Evolutionary conservation across 2,329 filamentous ascomycete species (phyloP).

Genomic region (Neofusicoccum sp.): DNA sequence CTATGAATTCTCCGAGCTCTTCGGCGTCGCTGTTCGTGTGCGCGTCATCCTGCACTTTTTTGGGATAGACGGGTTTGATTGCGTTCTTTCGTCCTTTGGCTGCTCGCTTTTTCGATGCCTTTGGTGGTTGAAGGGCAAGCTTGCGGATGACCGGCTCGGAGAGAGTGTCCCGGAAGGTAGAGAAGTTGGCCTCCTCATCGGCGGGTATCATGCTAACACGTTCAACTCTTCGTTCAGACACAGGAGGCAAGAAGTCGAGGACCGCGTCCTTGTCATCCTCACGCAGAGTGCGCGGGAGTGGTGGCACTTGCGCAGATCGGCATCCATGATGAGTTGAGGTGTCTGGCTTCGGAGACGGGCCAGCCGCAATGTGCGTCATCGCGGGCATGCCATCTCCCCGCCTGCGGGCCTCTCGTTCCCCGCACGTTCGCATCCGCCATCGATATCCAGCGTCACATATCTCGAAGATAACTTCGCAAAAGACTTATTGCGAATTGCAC

Average conservation of each 20-base stretch:
- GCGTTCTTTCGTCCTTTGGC: slow-evolving; percentile 41
- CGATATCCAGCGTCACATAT: too few species aligned
- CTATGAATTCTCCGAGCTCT: slow-evolving; percentile 75
- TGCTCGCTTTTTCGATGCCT: slow-evolving; percentile 45
- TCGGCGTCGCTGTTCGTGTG: slow-evolving; percentile 50
- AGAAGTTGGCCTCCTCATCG: slow-evolving; percentile 52
- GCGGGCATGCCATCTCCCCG: background rate
- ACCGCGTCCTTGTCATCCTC: background rate
- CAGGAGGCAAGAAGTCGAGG: background rate
- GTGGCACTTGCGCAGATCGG: background rate
- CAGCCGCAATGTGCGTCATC: slow-evolving; percentile 6
- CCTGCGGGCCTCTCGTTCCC: background rate
- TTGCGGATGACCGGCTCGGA: slow-evolving; percentile 66
- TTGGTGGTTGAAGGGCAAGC: slow-evolving; percentile 48
- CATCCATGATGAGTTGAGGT: background rate
- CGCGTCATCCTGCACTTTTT: slow-evolving; percentile 10
- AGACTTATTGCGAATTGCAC: too few species aligned
- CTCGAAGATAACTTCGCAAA: too few species aligned
- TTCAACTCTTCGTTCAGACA: background rate
- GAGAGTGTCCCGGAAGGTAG: slow-evolving; percentile 71
- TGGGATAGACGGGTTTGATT: slow-evolving; percentile 28
- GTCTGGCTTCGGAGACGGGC: background rate
- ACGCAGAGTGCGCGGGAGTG: too few species aligned
- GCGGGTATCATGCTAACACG: slow-evolving; percentile 3
- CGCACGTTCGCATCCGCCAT: background rate